Conservation (phyloP, 2,329 filamentous ascomycete species). For the Fusarium goolgardi region DNA sequence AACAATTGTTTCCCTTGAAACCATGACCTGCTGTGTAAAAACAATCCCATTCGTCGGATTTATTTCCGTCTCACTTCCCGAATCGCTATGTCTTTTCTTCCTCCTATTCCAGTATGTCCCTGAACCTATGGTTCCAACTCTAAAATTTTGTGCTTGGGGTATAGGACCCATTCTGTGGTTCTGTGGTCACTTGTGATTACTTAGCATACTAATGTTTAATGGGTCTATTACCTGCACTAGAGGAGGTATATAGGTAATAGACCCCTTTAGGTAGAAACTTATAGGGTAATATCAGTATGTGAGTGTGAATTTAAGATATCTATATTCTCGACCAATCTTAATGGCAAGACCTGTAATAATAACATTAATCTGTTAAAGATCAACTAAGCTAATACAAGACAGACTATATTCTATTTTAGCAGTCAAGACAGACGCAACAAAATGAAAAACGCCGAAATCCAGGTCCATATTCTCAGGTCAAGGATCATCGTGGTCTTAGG, state of each 20-base stretch:
- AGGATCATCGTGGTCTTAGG: neutral
- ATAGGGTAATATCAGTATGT: neutral
- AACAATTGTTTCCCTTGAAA: neutral
- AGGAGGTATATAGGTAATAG: no score
- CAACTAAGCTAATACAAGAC: neutral
- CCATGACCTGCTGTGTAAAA: neutral
- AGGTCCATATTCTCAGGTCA: neutral
- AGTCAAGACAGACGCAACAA: neutral
- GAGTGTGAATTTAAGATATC: neutral
- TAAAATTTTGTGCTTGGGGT: neutral
- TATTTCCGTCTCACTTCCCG: conserved; percentile 2
- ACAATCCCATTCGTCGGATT: neutral
- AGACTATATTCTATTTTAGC: neutral
- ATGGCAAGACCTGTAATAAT: neutral
- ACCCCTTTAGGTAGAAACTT: no score
- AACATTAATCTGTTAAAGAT: neutral
- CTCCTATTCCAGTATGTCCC: conserved; percentile 1
- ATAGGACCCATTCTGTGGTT: neutral
- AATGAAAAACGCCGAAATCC: neutral
- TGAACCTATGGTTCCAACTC: neutral
- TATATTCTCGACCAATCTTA: neutral
- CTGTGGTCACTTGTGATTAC: neutral
- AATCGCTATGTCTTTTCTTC: neutral
- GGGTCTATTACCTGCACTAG: no score
- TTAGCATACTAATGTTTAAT: neutral